Evolutionary conservation across 805 yeast species (phyloP), one percentile per base, ranked within the genome.

Genomic region (Saccharomycopsis schoenii): DNA sequence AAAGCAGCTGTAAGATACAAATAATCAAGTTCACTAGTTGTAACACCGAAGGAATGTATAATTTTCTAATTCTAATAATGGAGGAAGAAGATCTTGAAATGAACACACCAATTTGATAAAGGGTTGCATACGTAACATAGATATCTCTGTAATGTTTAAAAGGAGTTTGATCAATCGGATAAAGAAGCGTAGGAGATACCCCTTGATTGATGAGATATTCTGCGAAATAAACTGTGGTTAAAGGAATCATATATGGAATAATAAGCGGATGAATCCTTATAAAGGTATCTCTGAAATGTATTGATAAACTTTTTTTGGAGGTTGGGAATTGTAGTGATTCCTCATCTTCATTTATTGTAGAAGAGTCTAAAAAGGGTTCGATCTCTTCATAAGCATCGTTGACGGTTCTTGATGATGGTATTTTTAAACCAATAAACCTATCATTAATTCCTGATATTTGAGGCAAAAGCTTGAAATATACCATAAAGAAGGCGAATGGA

Each of bases 201-300:
- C 97, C 97, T 71, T 93, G 98, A 70, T 93, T 93, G 62, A 93
- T 93, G 24, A 85, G 76, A 69, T 93, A 93, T 69, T 93, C 98
- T 4, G 89, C 83, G 24, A 89, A 74, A 71, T 93, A 94, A 1
- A 93, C 99, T 0, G 91, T 72, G 61, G 86, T 78, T 42, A 93
- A 74, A 0, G 99, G 98, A 1, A 89, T 56, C 93, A 93, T 91
- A 68, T 81, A 93, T 0, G 91, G 91, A 1, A 73, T 56, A 1
- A 85, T 57, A 25, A 85, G 72, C 4, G 80, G 80, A 61, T 67
- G 70, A 12, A 86, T 66, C 41, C 70, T 69, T 1, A 41, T 11
- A 8, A 73, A 24, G 0, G 79, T 78, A 2, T 36, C 14, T 1
- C 15, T 17, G 19, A 73, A 43, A 64, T 72, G 74, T 2, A 12